Percentiles rank a stretch among this genome's conserved stretches.
Conservation (phyloP, 2,329 filamentous ascomycete genomes). For the Pseudogymnoascus sp. region DNA sequence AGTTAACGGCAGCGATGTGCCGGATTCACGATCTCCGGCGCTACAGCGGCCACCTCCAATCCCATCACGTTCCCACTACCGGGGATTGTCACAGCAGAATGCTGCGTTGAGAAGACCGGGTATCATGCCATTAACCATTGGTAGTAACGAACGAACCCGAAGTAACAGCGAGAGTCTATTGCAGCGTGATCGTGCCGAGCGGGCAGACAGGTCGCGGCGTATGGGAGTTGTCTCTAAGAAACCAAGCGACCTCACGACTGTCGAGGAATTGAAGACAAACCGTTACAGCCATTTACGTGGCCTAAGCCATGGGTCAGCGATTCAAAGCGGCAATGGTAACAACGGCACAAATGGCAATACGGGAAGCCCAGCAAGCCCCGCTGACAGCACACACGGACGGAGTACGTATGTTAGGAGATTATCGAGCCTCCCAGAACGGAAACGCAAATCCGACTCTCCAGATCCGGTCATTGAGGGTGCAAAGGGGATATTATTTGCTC, state of each 20-base stretch:
- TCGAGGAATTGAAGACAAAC: constrained; percentile 54
- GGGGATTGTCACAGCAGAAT: constrained; percentile 62
- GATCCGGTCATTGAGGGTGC: constrained; percentile 56
- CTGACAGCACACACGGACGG: constrained; percentile 37
- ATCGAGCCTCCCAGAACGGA: constrained; percentile 54
- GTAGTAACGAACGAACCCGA: constrained; percentile 56
- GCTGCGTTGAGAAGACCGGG: constrained; percentile 56
- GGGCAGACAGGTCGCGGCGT: constrained; percentile 49
- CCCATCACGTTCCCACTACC: constrained; percentile 71
- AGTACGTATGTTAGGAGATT: constrained; percentile 54
- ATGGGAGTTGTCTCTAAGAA: constrained; percentile 57
- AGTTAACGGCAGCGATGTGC: constrained; percentile 63
- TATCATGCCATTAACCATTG: constrained; percentile 61
- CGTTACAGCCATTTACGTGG: constrained; percentile 59
- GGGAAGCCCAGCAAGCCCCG: constrained; percentile 49
- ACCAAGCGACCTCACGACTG: constrained; percentile 49
- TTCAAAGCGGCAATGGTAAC: constrained; percentile 38
- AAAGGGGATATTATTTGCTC: constrained; percentile 57
- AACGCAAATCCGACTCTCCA: constrained; percentile 50
- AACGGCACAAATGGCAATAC: constrained; percentile 22
- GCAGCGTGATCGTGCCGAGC: constrained; percentile 37
- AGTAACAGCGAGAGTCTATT: constrained; percentile 57
- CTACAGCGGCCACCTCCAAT: constrained; percentile 63
- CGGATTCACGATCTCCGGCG: constrained; percentile 59
- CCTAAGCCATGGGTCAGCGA: constrained; percentile 59